Evolutionary conservation across 352 stramenopile species (phyloP).

Genomic region (Phytophthora chlamydospora): DNA sequence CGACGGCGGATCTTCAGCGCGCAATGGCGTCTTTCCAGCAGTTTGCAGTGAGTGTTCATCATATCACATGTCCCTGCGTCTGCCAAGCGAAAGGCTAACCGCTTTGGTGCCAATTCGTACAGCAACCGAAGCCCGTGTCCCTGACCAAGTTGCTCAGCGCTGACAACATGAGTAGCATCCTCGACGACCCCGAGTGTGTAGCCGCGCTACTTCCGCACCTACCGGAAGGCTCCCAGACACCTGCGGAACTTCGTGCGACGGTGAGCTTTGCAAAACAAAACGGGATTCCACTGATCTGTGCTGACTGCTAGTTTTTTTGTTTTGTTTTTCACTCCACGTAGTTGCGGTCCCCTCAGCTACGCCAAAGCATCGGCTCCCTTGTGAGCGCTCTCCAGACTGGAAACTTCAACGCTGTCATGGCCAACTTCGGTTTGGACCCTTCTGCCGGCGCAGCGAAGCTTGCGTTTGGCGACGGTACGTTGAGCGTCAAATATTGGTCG

Average conservation of each 20-base stretch:
- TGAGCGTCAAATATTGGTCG: background rate
- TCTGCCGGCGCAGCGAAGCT: constrained; percentile 81
- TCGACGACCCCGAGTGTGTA: constrained; percentile 68
- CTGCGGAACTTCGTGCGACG: constrained; percentile 76
- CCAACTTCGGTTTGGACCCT: constrained; percentile 90
- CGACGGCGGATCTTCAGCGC: constrained; percentile 83
- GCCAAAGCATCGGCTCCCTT: constrained; percentile 89
- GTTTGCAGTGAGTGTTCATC: constrained; percentile 43
- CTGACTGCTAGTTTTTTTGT: constrained; percentile 1
- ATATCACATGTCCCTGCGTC: background rate
- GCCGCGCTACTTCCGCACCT: constrained; percentile 71
- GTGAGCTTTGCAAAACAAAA: constrained; percentile 26
- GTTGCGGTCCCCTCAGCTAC: constrained; percentile 86
- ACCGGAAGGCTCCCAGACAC: constrained; percentile 80
- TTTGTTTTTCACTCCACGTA: constrained; percentile 20
- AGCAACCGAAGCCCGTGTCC: constrained; percentile 69
- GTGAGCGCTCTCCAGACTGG: constrained; percentile 84
- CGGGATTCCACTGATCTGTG: background rate
- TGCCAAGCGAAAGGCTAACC: background rate
- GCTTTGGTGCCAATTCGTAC: constrained; percentile 5
- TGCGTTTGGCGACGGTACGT: constrained; percentile 80
- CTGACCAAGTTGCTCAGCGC: constrained; percentile 69
- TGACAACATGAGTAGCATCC: constrained; percentile 59
- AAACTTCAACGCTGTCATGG: constrained; percentile 91
- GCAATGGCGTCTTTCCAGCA: constrained; percentile 86